Base-by-base conservation (phyloP, 305 asterid genomes). In the Rubia balearica region DNA sequence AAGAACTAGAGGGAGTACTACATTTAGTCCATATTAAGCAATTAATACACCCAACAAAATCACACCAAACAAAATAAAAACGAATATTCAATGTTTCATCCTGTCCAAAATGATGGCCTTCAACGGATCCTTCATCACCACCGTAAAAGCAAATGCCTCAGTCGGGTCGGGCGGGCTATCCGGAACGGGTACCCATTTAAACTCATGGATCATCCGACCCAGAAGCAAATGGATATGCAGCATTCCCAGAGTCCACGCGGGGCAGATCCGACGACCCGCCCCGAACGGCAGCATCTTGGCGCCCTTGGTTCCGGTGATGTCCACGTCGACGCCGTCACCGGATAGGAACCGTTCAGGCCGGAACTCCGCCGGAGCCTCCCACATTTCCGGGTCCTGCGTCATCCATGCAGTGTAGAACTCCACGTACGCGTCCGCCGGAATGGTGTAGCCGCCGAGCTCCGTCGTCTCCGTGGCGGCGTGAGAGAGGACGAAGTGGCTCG, bases 221-320 rank as follows among this genome's bases (percentile, higher is more conserved):
- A 93, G 81, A 75, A 90, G 62, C 78, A 93, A 24, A 24, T 85
- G 85, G 0, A 85, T 78, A 71, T 93, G 98, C 73, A 90, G 57
- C 41, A 80, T 82, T 6, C 97, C 98, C 79, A 93, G 68, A 6
- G 83, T 86, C 97, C 96, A 93, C 0, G 96, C 96, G 38, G 98
- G 97, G 78, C 96, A 93, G 30, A 93, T 93, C 82, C 96, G 78
- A 61, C 98, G 84, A 1, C 98, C 98, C 24, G 92, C 90, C 51
- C 97, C 98, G 74, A 93, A 93, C 1, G 98, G 97, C 69, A 90
- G 48, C 97, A 93, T 90, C 78, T 84, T 89, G 46, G 86, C 97
- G 8, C 87, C 97, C 63, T 78, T 78, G 86, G 72, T 82, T 4
- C 97, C 98, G 57, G 97, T 93, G 19, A 90, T 84, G 48, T 90